Evolutionary conservation across 352 stramenopile species (phyloP), one percentile per base, ranked within the genome.

Genomic region (Globisporangium cystogenes): DNA sequence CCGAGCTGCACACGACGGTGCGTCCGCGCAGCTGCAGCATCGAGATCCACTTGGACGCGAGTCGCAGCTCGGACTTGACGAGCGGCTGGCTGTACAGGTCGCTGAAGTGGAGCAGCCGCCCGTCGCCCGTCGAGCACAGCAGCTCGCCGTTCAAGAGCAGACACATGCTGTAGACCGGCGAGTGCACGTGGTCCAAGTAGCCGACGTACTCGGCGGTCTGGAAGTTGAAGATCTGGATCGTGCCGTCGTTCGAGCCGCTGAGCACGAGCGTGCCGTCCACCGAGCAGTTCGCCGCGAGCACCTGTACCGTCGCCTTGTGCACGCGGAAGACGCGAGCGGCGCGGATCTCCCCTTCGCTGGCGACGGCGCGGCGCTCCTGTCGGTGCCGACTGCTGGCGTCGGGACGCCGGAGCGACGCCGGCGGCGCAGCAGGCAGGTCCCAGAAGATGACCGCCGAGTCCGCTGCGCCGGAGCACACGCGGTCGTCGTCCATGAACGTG

Each of bases 221-320:
- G 0, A 67, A 57, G 27, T 79, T 72, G 52, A 88, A 91, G 37
- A 82, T 65, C 37, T 91, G 81, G 39, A 91, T 87, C 5, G 70
- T 82, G 0, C 78, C 76, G 29, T 91, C 77, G 60, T 77, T 91
- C n/a, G 81, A 91, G 21, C 76, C 72, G 31, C 71, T 87, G 20
- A 82, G 62, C 6, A 88, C 60, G n/a, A 79, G 37, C 21, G 44
- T 41, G 27, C 49, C n/a, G 7, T 60, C 47, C 15, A 29, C 6
- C 2, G 27, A 56, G 18, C 21, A 43, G n/a, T 39, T 53, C 10
- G 52, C 43, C 1, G 64, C 48, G 21, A 91, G 65, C 23, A 64
- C 72, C 53, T 89, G 81, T 1, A 91, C 66, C 0, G 81, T 88
- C 15, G 67, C 55, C 5, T 60, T 71, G 55, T 89, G 81, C 5